Conservation (phyloP, 306 rosid genomes). For the Casuarina cunninghamiana region DNA sequence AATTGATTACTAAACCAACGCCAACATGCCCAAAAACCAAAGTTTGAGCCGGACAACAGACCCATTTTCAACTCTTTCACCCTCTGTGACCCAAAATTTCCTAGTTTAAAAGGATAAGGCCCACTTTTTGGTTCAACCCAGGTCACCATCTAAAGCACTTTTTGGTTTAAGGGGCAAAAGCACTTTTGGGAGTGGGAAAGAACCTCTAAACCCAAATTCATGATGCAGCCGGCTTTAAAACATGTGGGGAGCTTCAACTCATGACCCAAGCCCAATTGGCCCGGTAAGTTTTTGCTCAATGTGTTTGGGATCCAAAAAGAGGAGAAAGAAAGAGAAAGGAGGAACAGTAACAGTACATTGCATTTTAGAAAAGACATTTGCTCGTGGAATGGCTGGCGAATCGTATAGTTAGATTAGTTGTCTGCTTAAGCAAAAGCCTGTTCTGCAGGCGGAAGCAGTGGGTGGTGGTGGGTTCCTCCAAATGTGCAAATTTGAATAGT, state of each 20-base stretch:
- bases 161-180: too few relatives aligned
- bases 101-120: neutral
- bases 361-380: neutral
- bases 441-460: neutral
- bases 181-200: too few relatives aligned
- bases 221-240: neutral
- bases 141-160: neutral
- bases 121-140: neutral
- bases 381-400: neutral
- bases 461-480: slow-evolving; percentile 11
- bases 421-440: neutral
- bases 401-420: neutral
- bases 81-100: neutral
- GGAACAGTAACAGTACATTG: too few relatives aligned
- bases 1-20: too few relatives aligned
- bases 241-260: neutral
- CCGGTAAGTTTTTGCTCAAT: neutral
- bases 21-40: too few relatives aligned
- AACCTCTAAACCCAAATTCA: neutral
- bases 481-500: slow-evolving; percentile 4
- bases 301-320: neutral
- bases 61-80: neutral
- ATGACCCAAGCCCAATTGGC: neutral
- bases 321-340: neutral
- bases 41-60: neutral